These are phyloP conservation scores for Lactarius hatsudake DNA, from an alignment of 768 basidiomycete species.

Conservation along the genomic window DNA sequence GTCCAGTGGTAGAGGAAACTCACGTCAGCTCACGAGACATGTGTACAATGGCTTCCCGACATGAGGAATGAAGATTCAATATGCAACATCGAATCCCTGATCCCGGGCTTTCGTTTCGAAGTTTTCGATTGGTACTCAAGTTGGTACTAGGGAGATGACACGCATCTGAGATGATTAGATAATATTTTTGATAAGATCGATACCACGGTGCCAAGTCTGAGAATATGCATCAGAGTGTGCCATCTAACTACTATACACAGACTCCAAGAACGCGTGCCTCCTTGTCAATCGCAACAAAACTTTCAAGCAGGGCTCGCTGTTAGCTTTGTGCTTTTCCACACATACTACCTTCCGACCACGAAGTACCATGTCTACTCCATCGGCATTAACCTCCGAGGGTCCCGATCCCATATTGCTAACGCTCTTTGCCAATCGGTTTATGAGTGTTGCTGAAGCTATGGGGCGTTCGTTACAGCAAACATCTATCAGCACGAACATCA, in stretches of 20 bases:
- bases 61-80: no score
- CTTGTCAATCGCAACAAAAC: not conserved
- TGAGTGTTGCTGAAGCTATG: slow-evolving; percentile 98
- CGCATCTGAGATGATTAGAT: not conserved
- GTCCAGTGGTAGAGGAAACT: no score
- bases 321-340: not conserved
- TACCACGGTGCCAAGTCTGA: not conserved
- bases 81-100: no score
- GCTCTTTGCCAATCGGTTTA: slow-evolving; percentile 94
- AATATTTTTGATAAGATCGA: not conserved
- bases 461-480: slow-evolving; percentile 88
- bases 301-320: not conserved
- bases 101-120: no score
- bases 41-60: no score
- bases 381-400: slow-evolving; percentile 31
- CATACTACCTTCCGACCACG: not conserved
- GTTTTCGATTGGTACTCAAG: no score
- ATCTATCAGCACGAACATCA: slow-evolving; percentile 92
- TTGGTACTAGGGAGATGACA: no score
- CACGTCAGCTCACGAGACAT: no score
- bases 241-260: not conserved
- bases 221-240: not conserved
- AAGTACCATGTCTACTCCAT: not conserved
- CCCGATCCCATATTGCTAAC: slow-evolving; percentile 88
- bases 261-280: not conserved